Base-by-base conservation (phyloP, 2,329 filamentous ascomycete genomes). In the Davidsoniella virescens region DNA sequence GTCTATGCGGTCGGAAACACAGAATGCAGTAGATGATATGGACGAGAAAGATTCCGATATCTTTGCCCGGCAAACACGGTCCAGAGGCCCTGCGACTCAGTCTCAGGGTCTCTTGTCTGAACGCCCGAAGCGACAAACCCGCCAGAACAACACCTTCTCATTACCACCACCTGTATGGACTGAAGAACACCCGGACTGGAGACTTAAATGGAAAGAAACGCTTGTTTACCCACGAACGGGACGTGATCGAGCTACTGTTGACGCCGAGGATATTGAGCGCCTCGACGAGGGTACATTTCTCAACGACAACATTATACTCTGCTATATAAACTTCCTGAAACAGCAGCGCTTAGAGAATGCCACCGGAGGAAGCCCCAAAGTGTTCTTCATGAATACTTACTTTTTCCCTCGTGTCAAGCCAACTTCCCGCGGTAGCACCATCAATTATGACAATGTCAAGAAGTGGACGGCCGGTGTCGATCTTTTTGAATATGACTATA, bases 371-470 rank as follows among this genome's bases (percentile, higher is more conserved):
- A 23, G 26, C 10, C 69, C 76, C 53, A 77, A 78, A 47, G 78
- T 94, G 3, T 86, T 93, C 61, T 84, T 94, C 57, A 90, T 94
- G 68, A 96, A 88, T 61, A 92, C 86, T 0, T 94, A 87, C 64
- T 95, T 96, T 64, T 96, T 84, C 60, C 78, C 82, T 17, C 82
- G 80, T 44, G 71, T 96, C 42, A 80, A 77, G 29, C 65, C 64
- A 6, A 71, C 70, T 52, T 70, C 76, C 36, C 67, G 67, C 45
- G 66, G 63, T 0, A 12, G 29, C 5, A 43, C 45, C 5, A 83
- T 94, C 64, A 87, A 94, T 58, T 95, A 94, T 60, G 77, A 84
- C 23, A 82, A 79, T 4, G 88, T 98, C 51, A 79, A 82, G 61
- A 76, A 78, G 41, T 98, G 92, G 92, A 96, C 92, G 0, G 73